A percentile compares a stretch with the other conserved stretches of the same genome.
Conservation (phyloP, 177 flowering plant genomes). For the Telopea speciosissima region DNA sequence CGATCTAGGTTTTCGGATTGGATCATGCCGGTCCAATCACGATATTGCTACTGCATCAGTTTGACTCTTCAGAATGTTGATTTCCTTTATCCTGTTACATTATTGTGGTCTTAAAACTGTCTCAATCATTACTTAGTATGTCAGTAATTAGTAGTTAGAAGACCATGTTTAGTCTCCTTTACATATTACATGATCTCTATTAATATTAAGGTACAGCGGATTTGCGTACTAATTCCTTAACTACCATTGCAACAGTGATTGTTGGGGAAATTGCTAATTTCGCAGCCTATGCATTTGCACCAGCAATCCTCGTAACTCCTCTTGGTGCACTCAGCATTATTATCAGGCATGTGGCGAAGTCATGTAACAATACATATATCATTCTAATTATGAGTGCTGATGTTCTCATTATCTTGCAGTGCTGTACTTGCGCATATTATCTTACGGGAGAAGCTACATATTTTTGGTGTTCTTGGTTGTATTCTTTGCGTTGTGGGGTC, state of each 20-base stretch:
- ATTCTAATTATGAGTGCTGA: slow-evolving; percentile 8
- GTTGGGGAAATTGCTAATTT: slow-evolving; percentile 83
- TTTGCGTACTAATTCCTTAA: slow-evolving; percentile 10
- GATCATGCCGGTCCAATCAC: too few species aligned
- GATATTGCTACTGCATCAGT: too few species aligned
- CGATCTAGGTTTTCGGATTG: too few species aligned
- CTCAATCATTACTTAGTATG: too few species aligned
- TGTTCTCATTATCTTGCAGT: slow-evolving; percentile 32
- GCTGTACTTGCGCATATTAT: slow-evolving; percentile 75
- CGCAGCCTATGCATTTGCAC: slow-evolving; percentile 86
- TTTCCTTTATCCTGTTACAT: neutral
- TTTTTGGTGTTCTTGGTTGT: slow-evolving; percentile 82
- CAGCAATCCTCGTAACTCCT: slow-evolving; percentile 82
- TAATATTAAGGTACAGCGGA: neutral
- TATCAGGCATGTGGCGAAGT: slow-evolving; percentile 43
- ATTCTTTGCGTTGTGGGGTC: slow-evolving; percentile 82
- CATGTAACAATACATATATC: neutral
- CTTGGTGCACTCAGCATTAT: slow-evolving; percentile 85
- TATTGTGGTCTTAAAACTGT: too few species aligned
- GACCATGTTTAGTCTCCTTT: neutral
- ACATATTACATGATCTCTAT: neutral
- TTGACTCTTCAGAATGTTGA: neutral
- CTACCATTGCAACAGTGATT: slow-evolving; percentile 47
- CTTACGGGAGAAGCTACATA: slow-evolving; percentile 58
- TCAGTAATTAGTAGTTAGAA: too few species aligned